Conservation (phyloP, 2,329 filamentous ascomycete species). For the Fusarium sulawesiense region DNA sequence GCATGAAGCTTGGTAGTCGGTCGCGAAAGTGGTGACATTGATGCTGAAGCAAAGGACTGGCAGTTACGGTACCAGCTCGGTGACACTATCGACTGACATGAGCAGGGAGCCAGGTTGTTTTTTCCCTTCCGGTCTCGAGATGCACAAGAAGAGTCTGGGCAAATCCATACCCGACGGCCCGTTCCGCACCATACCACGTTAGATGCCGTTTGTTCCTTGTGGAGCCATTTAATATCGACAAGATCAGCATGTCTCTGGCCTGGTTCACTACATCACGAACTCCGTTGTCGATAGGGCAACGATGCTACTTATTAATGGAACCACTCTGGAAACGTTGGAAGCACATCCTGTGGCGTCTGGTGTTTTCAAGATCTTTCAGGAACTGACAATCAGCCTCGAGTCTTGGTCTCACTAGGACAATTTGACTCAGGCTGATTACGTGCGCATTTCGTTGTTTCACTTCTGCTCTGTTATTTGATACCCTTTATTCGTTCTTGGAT, state of each 20-base stretch:
- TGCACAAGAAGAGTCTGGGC: conserved; percentile 13
- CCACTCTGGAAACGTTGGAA: background rate
- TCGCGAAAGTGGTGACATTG: background rate
- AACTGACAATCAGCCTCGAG: background rate
- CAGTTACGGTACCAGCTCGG: background rate
- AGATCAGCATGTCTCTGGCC: conserved; percentile 7
- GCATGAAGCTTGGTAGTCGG: conserved; percentile 11
- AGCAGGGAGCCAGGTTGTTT: background rate
- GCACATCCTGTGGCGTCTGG: conserved; percentile 6
- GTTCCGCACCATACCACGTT: conserved; percentile 32
- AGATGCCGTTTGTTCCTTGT: conserved; percentile 12
- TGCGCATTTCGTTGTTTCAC: conserved; percentile 26
- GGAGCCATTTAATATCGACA: conserved; percentile 35
- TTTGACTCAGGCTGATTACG: conserved; percentile 2
- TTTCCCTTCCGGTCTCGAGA: background rate
- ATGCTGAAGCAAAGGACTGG: background rate
- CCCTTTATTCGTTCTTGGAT: conserved; percentile 36
- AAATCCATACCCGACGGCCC: conserved; percentile 39
- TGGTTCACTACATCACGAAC: conserved; percentile 11
- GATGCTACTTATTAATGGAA: background rate
- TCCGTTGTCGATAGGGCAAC: conserved; percentile 6
- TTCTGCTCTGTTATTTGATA: conserved; percentile 48
- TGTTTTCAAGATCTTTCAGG: background rate
- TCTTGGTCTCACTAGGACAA: background rate
- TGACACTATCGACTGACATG: conserved; percentile 4